These are phyloP conservation scores for Chlorella sorokiniana DNA, from an alignment of 139 green algal species.

Conservation along the genomic window DNA sequence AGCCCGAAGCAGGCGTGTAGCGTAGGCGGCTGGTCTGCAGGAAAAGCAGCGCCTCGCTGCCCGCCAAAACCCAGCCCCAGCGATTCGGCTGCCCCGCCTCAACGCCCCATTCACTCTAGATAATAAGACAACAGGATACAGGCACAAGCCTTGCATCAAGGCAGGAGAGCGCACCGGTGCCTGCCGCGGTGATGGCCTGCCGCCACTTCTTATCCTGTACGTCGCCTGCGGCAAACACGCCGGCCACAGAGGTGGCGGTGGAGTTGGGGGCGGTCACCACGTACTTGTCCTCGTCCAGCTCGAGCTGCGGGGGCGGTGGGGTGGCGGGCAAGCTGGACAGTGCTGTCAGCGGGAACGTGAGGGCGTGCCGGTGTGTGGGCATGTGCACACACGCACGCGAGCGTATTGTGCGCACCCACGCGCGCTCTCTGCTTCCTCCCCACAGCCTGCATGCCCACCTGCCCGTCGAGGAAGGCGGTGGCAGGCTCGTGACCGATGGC, in stretches of 20 bases:
- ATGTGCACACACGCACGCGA: neutral
- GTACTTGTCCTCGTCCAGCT: constrained; percentile 93
- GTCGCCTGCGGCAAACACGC: constrained; percentile 94
- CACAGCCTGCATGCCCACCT: constrained; percentile 45
- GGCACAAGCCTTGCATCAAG: neutral
- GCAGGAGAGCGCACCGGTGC: constrained; percentile 39
- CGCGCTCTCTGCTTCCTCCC: neutral
- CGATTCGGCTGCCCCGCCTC: too few relatives aligned
- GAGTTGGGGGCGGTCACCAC: constrained; percentile 58
- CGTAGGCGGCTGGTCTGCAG: too few relatives aligned
- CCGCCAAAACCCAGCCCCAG: too few relatives aligned
- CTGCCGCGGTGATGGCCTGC: constrained; percentile 96
- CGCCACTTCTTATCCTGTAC: constrained; percentile 89
- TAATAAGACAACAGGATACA: too few relatives aligned
- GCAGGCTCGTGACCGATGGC: constrained; percentile 92
- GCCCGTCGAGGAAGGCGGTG: constrained; percentile 74
- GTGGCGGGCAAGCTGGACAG: neutral
- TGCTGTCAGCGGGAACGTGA: neutral
- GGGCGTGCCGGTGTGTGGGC: neutral
- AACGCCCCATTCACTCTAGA: too few relatives aligned
- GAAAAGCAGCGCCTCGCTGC: too few relatives aligned
- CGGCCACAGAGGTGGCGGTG: constrained; percentile 74
- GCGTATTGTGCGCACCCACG: too few relatives aligned
- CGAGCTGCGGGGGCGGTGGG: constrained; percentile 56
- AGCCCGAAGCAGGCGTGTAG: neutral